phyloP scores from a whole-genome alignment of 768 basidiomycete species.

The Mycena rebaudengoi region DNA sequence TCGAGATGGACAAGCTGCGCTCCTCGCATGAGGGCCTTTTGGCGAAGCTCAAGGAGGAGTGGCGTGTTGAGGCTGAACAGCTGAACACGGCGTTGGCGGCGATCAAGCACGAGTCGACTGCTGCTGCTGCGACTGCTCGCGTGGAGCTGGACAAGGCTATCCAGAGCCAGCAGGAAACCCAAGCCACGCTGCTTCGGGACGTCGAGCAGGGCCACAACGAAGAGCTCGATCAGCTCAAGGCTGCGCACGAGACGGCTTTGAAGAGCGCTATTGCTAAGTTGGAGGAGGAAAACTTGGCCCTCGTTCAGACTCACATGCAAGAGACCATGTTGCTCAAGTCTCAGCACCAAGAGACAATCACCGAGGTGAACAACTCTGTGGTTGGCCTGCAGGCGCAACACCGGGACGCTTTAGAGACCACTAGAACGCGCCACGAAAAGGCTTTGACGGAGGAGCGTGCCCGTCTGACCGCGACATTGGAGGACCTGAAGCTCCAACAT shows the following conservation, averaged over 20 bases:
- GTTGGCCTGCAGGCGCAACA: conserved; percentile 48
- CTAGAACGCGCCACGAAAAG: conserved; percentile 46
- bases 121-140: conserved; percentile 46
- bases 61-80: conserved; percentile 57
- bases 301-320: conserved; percentile 53
- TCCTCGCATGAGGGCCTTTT: conserved; percentile 65
- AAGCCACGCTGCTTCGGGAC: conserved; percentile 61
- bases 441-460: conserved; percentile 56
- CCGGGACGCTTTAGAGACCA: conserved; percentile 45
- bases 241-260: conserved; percentile 54
- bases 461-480: conserved; percentile 51
- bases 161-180: conserved; percentile 60
- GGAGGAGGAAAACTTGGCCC: conserved; percentile 46
- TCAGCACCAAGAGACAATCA: conserved; percentile 58
- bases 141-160: conserved; percentile 60
- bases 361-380: conserved; percentile 50
- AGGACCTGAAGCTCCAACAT: conserved; percentile 60
- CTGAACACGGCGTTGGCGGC: conserved; percentile 53
- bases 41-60: conserved; percentile 63
- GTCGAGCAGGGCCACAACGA: conserved; percentile 64
- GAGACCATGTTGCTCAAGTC: conserved; percentile 48
- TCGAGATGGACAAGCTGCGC: conserved; percentile 67
- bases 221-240: conserved; percentile 59
- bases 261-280: conserved; percentile 35
- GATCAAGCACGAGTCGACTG: conserved; percentile 53